phyloP scores from a whole-genome alignment of 2,329 filamentous ascomycete species.

The Emergomyces pasteurianus region DNA sequence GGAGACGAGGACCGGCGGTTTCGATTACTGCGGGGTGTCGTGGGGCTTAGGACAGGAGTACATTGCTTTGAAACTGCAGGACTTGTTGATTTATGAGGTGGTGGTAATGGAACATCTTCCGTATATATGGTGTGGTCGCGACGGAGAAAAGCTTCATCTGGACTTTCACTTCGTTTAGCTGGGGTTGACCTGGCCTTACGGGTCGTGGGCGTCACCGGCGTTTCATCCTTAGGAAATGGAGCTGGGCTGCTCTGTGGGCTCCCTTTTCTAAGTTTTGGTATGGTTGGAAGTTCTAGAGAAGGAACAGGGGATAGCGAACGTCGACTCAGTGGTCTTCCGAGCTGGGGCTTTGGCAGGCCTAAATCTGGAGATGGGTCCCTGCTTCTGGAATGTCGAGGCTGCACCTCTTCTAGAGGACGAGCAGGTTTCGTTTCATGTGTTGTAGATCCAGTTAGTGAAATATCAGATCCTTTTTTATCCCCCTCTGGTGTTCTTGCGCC shows the following conservation, averaged over 20 bases:
- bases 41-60: conserved; percentile 39
- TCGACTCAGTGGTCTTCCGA: conserved; percentile 19
- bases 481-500: not conserved
- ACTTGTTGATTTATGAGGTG: conserved; percentile 43
- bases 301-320: conserved; percentile 36
- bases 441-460: not conserved
- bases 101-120: conserved; percentile 31
- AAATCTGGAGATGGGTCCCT: not conserved
- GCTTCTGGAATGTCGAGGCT: not conserved
- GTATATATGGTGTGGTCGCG: conserved; percentile 9
- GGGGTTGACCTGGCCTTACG: conserved; percentile 15
- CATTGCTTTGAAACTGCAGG: conserved; percentile 24
- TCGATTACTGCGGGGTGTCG: conserved; percentile 31
- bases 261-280: conserved; percentile 30
- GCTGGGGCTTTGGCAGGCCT: conserved; percentile 12
- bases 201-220: conserved; percentile 14
- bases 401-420: not conserved
- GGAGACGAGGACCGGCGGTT: conserved; percentile 76
- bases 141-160: conserved; percentile 9
- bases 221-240: conserved; percentile 10
- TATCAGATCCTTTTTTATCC: not conserved
- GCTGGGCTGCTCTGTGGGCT: conserved; percentile 23
- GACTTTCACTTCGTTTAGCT: conserved; percentile 17
- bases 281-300: conserved; percentile 33
- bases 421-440: not conserved